Base-by-base conservation (phyloP, 768 basidiomycete species). In the Daedaleopsis nitida region DNA sequence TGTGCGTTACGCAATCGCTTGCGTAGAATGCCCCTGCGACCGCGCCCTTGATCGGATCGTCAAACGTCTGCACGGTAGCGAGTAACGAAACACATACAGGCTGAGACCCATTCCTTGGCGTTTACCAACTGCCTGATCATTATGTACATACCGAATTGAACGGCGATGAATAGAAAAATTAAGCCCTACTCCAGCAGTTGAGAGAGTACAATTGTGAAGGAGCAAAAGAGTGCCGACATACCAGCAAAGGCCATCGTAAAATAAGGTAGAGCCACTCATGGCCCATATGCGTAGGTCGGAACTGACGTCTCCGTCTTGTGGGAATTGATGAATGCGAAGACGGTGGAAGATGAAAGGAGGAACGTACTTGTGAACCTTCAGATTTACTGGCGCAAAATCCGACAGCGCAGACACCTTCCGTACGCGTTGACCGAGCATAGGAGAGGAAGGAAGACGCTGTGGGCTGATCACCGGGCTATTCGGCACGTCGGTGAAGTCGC, bases 121-220 rank as follows among this genome's bases (percentile, higher is more conserved):
- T 98, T 98, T 45, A 99, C 97, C 17, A 96, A 69, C 72, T 99
- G 96, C 16, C 96, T 81, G 50, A 94, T 92, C 38, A 92, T 65
- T 42, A 98, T 84, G 68, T 99, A 99, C 27, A 90, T 73, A 14
- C 91, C 81, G 72, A 98, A 98, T 73, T 98, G 90, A 14, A 80
- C 80, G 42, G 85, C 81, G 58, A 98, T 97, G 74, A 97, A 84
- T 6, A 87, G 55, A 66, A 93, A 92, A 37, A 98, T 91, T 63
- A 96, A 84, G 61, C 81, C 72, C 95, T 97, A 32, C 7, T 64
- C 45, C 39, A 42, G 21, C 32, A 48, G 19, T n/a, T 34, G 13
- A 52, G 16, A 11, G 3, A 12, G 13, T 21, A 16, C 10, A 11
- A 16, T 35, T 17, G 27, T 34, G 12, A 27, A n/a, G 35, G 27